These are phyloP conservation scores for Mycosphaerella sp. DNA, from an alignment of 2,329 filamentous ascomycete genomes.

Conservation along the genomic window DNA sequence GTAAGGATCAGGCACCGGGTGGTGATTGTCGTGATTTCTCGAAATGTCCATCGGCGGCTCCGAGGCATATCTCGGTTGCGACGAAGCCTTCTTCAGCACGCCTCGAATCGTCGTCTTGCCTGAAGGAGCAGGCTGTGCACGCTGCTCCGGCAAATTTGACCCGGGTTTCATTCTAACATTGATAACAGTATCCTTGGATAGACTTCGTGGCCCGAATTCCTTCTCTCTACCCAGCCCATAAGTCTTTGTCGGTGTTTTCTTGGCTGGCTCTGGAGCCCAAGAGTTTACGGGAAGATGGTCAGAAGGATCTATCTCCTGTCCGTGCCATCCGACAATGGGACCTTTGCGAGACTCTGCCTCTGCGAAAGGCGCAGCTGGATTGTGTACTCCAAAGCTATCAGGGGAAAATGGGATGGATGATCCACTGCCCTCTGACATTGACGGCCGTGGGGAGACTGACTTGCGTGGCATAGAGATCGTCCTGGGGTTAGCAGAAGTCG, in stretches of 20 bases:
- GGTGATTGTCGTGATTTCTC: constrained; percentile 39
- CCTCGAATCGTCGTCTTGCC: constrained; percentile 44
- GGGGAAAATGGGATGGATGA: constrained; percentile 65
- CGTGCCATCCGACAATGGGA: constrained; percentile 70
- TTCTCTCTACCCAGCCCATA: constrained; percentile 33
- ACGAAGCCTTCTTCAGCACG: constrained; percentile 54
- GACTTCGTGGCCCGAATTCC: constrained; percentile 30
- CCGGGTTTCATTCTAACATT: constrained; percentile 31
- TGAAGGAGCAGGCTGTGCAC: constrained; percentile 32
- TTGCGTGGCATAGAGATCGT: constrained; percentile 46
- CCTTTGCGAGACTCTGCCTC: constrained; percentile 37
- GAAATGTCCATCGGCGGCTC: constrained; percentile 21
- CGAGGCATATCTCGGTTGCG: constrained; percentile 5
- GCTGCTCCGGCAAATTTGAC: constrained; percentile 32
- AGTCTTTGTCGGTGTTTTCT: constrained; percentile 41
- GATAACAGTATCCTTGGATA: constrained; percentile 31
- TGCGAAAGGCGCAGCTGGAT: constrained; percentile 43
- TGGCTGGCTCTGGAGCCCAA: constrained; percentile 71
- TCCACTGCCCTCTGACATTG: constrained; percentile 43
- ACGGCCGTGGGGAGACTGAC: constrained; percentile 65
- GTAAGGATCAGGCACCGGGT: constrained; percentile 44
- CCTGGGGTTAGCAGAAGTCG: constrained; percentile 18
- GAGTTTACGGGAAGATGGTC: constrained; percentile 71
- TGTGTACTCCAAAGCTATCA: constrained; percentile 68
- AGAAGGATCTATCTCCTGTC: constrained; percentile 70